phyloP scores from a whole-genome alignment of 2,329 filamentous ascomycete genomes.

The Sclerotinia minor region DNA sequence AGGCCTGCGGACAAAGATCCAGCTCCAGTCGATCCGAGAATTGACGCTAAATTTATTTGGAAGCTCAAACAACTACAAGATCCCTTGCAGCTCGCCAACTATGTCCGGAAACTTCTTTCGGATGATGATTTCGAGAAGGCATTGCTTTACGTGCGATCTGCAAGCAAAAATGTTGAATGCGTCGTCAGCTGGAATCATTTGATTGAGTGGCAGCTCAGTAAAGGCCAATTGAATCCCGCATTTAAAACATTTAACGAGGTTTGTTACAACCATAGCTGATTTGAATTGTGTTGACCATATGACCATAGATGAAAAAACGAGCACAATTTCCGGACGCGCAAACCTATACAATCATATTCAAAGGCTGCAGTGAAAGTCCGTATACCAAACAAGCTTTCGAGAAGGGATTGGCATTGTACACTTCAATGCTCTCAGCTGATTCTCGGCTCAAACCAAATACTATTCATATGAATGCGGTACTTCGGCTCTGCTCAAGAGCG shows the following conservation, averaged over 20 bases:
- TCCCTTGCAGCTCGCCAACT: conserved; percentile 69
- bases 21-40: conserved; percentile 2
- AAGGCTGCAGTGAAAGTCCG: conserved; percentile 65
- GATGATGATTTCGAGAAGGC: conserved; percentile 66
- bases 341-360: conserved; percentile 82
- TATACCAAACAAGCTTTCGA: conserved; percentile 60
- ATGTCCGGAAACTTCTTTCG: conserved; percentile 61
- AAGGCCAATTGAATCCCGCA: conserved; percentile 61
- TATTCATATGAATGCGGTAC: conserved; percentile 84
- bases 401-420: conserved; percentile 74
- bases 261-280: conserved; percentile 33
- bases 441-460: conserved; percentile 68
- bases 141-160: conserved; percentile 63
- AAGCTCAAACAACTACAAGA: conserved; percentile 50
- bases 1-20: conserved; percentile 26
- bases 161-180: conserved; percentile 64
- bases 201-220: conserved; percentile 67
- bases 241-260: conserved; percentile 89
- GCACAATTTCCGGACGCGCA: conserved; percentile 74
- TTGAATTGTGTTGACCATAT: neutral
- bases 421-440: conserved; percentile 66
- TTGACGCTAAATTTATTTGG: conserved; percentile 28
- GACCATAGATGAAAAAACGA: conserved; percentile 85
- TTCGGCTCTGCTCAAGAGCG: conserved; percentile 76
- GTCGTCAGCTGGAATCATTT: conserved; percentile 86